Base-by-base conservation (phyloP, 192 early-diverging fungal genomes). In the Jimgerdemannia lactiflua region DNA sequence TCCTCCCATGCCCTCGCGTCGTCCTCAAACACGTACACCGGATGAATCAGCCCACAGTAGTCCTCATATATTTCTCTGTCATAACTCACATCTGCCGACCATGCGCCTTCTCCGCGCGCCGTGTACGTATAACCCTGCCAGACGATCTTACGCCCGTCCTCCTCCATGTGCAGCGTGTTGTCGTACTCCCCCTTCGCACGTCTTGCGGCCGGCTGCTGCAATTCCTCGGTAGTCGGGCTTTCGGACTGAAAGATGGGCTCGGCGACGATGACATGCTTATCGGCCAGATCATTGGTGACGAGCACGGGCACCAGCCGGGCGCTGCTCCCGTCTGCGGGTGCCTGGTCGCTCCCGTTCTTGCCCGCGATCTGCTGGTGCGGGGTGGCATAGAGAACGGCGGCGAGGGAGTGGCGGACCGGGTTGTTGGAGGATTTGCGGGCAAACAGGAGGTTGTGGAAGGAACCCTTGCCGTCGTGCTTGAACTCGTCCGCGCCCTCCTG, bases 71-170 rank as follows among this genome's bases (percentile, higher is more conserved):
- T 3, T 8, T 78, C 44, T 54, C 43, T 43, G 39, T 78, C 77
- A 78, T 70, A 78, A 8, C 17, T 3, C 14, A 14, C 6, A 10
- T 6, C 49, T 14, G 49, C 49, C 49, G 49, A 6, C 49, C 49
- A 59, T 14, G 49, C 49, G 8, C 14, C 49, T 14, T 59, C 49
- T 14, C 8, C 49, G 49, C 49, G 49, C 49, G 49, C 14, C 8
- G 44, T 69, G 40, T 78, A 78, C 20, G 71, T 71, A 29, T 78
- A 78, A 3, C 77, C 77, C 49, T 78, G 77, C 77, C 77, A 78
- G 40, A 78, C 43, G 7, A 69, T 69, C n/a, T 66, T 19, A 42
- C 49, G 41, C 6, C 65, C 71, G 40, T 77, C 71, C 17, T 64
- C 63, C 0, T 40, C 71, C 2, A 73, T 39, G 11, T 69, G 71